Evolutionary conservation across 2,329 filamentous ascomycete genomes (phyloP), one percentile per base, ranked within the genome.

Genomic region (Trichoderma harzianum): DNA sequence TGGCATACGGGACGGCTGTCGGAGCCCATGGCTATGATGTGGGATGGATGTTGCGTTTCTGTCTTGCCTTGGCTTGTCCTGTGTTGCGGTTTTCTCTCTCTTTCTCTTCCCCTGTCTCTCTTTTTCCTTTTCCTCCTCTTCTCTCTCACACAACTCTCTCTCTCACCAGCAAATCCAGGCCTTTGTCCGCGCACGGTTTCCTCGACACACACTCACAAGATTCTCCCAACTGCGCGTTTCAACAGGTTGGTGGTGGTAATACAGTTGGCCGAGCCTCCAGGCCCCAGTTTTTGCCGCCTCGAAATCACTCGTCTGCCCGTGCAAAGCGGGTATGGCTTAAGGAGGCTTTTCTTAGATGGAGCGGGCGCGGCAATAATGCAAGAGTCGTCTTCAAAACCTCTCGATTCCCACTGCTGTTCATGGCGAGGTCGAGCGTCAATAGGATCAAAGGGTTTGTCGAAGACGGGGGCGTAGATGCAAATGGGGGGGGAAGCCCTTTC

Each of bases 1-100:
- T 78, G 75, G 73, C 80, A 81, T 24, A 80, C 79, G 28, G 78
- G 76, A 30, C 77, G 74, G 65, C 73, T 76, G 26, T 79, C 77
- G 68, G 76, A 73, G 69, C 77, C 78, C 78, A 79, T 79, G 57
- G 66, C 21, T 68, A 67, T 36, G 34, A 36, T 36, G 34, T 36
- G 34, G 34, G 34, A 36, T 43, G 36, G 36, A 18, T 28, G 32
- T 8, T 10, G 64, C 32, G 39, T 34, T 51, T 21, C 39, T 51
- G 24, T 65, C 21, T 39, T 39, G 36, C 3, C 7, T 39, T 64
- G 36, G 5, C 39, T 2, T 53, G 28, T 51, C 39, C 3, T 24
- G 11, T 32, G 3, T 12, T 51, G 5, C 24, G 12, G 16, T 32
- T 26, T 57, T 24, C 32, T 39, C 32, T 30, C 64, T 57, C 24